Conservation (phyloP, 208 protist genomes). For the Leishmania tarentolae region DNA sequence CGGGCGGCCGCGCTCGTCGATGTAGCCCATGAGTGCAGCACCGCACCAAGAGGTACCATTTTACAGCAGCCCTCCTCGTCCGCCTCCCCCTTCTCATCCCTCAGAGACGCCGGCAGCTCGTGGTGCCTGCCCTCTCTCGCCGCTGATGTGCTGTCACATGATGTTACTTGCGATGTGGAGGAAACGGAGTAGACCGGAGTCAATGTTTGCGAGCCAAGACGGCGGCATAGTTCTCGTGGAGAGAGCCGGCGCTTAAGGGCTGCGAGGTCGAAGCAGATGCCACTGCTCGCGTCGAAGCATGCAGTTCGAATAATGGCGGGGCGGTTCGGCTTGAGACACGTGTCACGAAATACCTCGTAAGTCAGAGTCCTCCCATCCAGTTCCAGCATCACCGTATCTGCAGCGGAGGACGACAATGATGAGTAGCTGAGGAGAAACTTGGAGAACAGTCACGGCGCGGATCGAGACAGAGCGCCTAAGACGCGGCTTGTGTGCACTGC, state of each 20-base stretch:
- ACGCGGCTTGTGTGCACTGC: not conserved
- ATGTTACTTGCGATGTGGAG: not conserved
- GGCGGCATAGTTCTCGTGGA: constrained; percentile 29
- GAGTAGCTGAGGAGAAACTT: not conserved
- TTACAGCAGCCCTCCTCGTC: constrained; percentile 16
- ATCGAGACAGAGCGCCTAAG: not conserved
- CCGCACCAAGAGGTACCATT: constrained; percentile 6
- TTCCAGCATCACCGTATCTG: constrained; percentile 47
- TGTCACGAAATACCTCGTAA: constrained; percentile 58
- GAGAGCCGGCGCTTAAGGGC: constrained; percentile 26
- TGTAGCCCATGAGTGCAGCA: constrained; percentile 26
- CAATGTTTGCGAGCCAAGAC: constrained; percentile 34
- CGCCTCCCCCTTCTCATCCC: not conserved
- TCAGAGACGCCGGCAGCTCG: not conserved
- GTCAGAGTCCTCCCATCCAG: constrained; percentile 60
- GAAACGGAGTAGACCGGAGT: constrained; percentile 52
- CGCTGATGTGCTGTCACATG: not conserved
- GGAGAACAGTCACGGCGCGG: not conserved
- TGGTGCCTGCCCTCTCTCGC: not conserved
- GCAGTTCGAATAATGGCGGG: constrained; percentile 74
- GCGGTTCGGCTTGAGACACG: constrained; percentile 65
- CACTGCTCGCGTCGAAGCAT: not conserved
- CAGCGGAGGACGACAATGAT: not conserved
- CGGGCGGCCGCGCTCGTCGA: not conserved
- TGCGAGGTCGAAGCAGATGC: constrained; percentile 30